Conservation (phyloP, 805 yeast genomes). For the Candida boidinii region DNA sequence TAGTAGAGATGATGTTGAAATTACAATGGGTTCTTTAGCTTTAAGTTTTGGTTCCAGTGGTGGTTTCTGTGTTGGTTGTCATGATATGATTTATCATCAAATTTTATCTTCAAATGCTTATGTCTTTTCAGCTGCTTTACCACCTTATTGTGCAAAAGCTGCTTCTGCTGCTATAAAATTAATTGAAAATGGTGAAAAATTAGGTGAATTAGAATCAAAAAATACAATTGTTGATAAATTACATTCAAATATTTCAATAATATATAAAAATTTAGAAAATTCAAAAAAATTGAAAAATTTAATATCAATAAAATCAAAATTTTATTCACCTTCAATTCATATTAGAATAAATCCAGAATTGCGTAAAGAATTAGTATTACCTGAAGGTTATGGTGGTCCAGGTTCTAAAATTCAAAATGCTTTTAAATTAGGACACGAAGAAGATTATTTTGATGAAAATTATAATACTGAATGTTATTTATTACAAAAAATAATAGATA, state of each 20-base stretch:
- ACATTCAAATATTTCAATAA: conserved; percentile 28
- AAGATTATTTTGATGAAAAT: conserved; percentile 30
- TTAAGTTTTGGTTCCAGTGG: conserved; percentile 78
- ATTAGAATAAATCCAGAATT: conserved; percentile 43
- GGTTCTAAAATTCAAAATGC: conserved; percentile 31
- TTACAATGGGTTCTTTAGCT: conserved; percentile 84
- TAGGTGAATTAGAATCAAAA: conserved; percentile 31
- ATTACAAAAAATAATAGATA: conserved; percentile 60
- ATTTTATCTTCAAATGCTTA: conserved; percentile 84
- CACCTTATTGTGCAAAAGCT: conserved; percentile 78
- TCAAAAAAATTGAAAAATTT: conserved; percentile 27
- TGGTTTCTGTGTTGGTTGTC: conserved; percentile 85
- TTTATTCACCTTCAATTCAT: conserved; percentile 62
- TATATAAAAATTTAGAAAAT: conserved; percentile 33
- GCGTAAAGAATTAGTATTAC: conserved; percentile 37
- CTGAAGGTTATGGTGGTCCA: conserved; percentile 40
- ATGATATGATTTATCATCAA: conserved; percentile 84
- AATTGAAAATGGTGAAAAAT: conserved; percentile 28
- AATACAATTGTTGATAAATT: conserved; percentile 28
- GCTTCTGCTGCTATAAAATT: conserved; percentile 40
- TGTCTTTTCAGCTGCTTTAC: conserved; percentile 90
- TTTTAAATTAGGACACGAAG: conserved; percentile 34
- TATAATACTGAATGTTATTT: conserved; percentile 50
- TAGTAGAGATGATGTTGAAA: conserved; percentile 66
- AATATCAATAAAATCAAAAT: conserved; percentile 46